A percentile compares a stretch with the other conserved stretches of the same genome.
These are phyloP conservation scores for Protea cynaroides DNA, from an alignment of 164 flowering plant species.

Conservation along the genomic window DNA sequence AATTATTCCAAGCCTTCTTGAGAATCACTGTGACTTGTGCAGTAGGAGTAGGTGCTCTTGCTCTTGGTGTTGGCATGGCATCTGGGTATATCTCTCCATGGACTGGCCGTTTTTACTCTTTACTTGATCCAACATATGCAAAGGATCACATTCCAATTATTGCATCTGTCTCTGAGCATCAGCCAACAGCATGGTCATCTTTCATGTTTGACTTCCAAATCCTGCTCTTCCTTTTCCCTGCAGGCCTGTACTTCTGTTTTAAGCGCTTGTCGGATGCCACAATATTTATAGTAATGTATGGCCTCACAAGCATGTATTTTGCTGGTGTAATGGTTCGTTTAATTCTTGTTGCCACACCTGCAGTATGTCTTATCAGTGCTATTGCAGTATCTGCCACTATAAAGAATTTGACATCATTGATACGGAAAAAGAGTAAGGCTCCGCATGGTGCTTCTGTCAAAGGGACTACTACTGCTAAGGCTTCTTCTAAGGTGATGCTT, in stretches of 20 bases:
- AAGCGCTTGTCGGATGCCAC: constrained; percentile 95
- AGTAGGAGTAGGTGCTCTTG: constrained; percentile 64
- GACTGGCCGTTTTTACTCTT: constrained; percentile 97
- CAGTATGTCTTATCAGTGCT: constrained; percentile 96
- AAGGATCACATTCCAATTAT: constrained; percentile 98
- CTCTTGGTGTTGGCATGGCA: constrained; percentile 86
- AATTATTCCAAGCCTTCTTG: constrained; percentile 78
- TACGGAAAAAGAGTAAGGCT: constrained; percentile 56
- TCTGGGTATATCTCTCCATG: constrained; percentile 98
- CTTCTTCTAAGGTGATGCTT: constrained; percentile 64
- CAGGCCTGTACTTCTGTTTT: constrained; percentile 96
- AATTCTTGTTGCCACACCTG: constrained; percentile 98
- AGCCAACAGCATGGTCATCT: constrained; percentile 99
- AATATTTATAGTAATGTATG: constrained; percentile 95
- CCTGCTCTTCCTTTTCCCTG: constrained; percentile 91
- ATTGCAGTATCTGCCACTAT: constrained; percentile 96
- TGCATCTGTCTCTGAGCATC: constrained; percentile 99
- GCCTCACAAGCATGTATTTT: constrained; percentile 97
- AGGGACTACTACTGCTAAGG: constrained; percentile 39
- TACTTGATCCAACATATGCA: constrained; percentile 97
- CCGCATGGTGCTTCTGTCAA: constrained; percentile 41
- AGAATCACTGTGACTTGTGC: constrained; percentile 77
- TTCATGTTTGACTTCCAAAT: constrained; percentile 99
- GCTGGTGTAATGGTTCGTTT: constrained; percentile 99
- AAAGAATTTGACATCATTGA: constrained; percentile 70